Evolutionary conservation across 2,329 filamentous ascomycete species (phyloP), one percentile per base, ranked within the genome.

Genomic region (Sarocladium brachiariae): DNA sequence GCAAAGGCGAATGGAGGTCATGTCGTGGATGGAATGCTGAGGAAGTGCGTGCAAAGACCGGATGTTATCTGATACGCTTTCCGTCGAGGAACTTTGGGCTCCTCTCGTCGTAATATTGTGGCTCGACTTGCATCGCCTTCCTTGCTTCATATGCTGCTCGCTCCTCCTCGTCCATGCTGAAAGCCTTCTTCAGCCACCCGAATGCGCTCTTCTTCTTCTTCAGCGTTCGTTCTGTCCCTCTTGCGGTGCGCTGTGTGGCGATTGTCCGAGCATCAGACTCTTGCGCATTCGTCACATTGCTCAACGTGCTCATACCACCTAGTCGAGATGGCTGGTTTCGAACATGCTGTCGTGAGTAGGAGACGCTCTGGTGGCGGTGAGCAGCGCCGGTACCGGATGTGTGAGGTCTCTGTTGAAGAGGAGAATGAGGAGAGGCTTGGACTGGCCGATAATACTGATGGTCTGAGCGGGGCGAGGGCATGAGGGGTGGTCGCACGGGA

Each of bases 161-260:
- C 62, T 85, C 81, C 45, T 84, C 79, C 19, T 85, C 81, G 53
- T 83, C 80, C 23, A 85, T 65, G 30, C 76, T 78, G 49, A 85
- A 85, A 1, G 81, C 81, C 66, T 85, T 84, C 64, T 84, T 84
- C 51, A 85, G 63, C 81, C 81, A 85, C 2, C 81, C 81, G 59
- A 85, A 83, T 1, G 80, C 79, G 57, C 81, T 84, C 55, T 79
- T 75, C 70, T 84, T 84, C 70, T 84, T 85, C 64, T 84, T 84
- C 4, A 83, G 60, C 33, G 73, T 67, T 51, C 70, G 70, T 14
- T 54, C 61, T n/a, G 56, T 59, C 50, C 50, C 59, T 54, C 55
- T 61, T 14, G 57, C 58, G 8, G 58, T 56, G 14, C 46, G 46
- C 31, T 37, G 46, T 11, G 46, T 49, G 9, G 46, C 46, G 19